Percentiles rank a stretch among this genome's conserved stretches.
phyloP scores from a whole-genome alignment of 1,284 basidiomycete species.

The Cutaneotrichosporon sp. region DNA sequence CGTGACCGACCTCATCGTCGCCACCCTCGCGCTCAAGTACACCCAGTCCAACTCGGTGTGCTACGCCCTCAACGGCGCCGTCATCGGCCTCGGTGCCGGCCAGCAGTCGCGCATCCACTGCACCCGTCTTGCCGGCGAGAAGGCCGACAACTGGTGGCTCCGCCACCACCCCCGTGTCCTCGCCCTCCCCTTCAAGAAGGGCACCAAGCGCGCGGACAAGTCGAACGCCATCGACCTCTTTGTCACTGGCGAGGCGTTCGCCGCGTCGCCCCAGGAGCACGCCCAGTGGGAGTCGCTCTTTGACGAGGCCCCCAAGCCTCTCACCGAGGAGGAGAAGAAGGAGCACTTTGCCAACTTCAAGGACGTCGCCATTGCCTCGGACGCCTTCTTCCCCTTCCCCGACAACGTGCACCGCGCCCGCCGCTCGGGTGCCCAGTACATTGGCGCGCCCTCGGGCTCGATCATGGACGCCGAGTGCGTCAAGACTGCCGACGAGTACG shows the following conservation, averaged over 20 bases:
- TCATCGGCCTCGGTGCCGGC: constrained; percentile 95
- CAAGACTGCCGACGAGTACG: constrained; percentile 88
- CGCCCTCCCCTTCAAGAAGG: constrained; percentile 80
- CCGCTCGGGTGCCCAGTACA: constrained; percentile 87
- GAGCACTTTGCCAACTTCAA: constrained; percentile 72
- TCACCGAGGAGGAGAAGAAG: constrained; percentile 72
- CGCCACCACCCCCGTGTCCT: constrained; percentile 88
- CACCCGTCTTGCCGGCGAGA: constrained; percentile 93
- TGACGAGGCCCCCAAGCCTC: constrained; percentile 67
- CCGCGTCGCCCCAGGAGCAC: constrained; percentile 76
- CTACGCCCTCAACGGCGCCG: constrained; percentile 89
- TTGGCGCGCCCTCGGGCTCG: constrained; percentile 92
- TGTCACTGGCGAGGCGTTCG: constrained; percentile 82
- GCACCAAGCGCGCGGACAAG: constrained; percentile 92
- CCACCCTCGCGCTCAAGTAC: constrained; percentile 96
- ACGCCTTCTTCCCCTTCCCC: constrained; percentile 99
- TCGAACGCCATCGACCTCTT: constrained; percentile 98
- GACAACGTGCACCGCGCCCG: constrained; percentile 95
- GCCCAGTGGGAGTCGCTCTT: constrained; percentile 90
- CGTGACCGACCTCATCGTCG: constrained; percentile 83
- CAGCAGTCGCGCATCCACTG: constrained; percentile 99
- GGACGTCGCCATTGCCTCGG: constrained; percentile 88
- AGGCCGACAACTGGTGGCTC: constrained; percentile 99
- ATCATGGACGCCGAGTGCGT: constrained; percentile 97
- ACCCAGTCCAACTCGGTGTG: constrained; percentile 99